A percentile compares a stretch with the other conserved stretches of the same genome.
phyloP scores from a whole-genome alignment of 2,329 filamentous ascomycete genomes.

The Fusarium denticulatum region DNA sequence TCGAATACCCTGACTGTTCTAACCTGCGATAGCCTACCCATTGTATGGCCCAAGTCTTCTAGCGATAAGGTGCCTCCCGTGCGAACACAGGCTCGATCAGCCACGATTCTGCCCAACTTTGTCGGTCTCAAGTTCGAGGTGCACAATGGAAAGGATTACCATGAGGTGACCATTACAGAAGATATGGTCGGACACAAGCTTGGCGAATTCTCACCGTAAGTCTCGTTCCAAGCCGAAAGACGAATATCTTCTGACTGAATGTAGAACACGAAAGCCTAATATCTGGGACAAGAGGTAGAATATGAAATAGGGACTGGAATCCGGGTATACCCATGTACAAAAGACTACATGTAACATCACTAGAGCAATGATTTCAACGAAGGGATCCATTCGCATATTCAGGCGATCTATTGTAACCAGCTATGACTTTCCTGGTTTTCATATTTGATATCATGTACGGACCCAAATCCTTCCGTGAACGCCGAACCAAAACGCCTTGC shows the following conservation, averaged over 20 bases:
- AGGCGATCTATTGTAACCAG: conserved; percentile 34
- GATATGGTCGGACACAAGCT: conserved; percentile 97
- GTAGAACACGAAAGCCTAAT: conserved; percentile 67
- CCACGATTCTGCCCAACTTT: conserved; percentile 92
- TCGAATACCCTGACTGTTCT: conserved; percentile 13
- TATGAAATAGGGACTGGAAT: conserved; percentile 26
- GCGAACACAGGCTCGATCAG: conserved; percentile 85
- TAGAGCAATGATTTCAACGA: conserved; percentile 30
- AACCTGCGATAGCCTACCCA: conserved; percentile 63
- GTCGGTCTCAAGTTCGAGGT: conserved; percentile 90
- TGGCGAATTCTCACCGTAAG: conserved; percentile 90
- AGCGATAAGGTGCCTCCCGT: conserved; percentile 77
- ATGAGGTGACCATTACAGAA: conserved; percentile 85
- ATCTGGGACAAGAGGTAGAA: conserved; percentile 58
- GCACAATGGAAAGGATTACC: conserved; percentile 89
- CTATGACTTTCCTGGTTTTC: conserved; percentile 15
- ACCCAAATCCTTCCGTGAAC: conserved; percentile 29
- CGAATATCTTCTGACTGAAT: conserved; percentile 1
- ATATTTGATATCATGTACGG: conserved; percentile 28
- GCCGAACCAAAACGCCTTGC: conserved; percentile 40
- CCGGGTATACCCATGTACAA: conserved; percentile 44
- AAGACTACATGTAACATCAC: conserved; percentile 45
- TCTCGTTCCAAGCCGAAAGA: conserved; percentile 37
- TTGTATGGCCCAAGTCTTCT: conserved; percentile 65
- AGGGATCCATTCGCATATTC: conserved; percentile 9